phyloP scores from a whole-genome alignment of 139 green algal genomes.

The Bryopsis sp. region DNA sequence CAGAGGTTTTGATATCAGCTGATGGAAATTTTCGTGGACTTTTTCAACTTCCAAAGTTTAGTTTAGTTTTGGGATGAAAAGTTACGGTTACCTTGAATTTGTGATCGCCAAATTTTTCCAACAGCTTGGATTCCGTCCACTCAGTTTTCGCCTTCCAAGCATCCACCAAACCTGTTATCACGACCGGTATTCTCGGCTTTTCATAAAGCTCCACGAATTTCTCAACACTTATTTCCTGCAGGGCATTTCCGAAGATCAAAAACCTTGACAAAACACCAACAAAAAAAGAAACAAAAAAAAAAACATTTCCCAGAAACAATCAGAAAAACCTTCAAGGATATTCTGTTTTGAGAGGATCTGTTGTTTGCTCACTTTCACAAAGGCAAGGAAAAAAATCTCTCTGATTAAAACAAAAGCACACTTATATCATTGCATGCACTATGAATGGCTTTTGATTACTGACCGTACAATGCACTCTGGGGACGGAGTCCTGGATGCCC shows the following conservation, averaged over 20 bases:
- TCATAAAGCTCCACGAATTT: constrained; percentile 66
- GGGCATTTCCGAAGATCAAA: not conserved
- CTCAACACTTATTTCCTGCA: constrained; percentile 43
- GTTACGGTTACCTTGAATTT: constrained; percentile 82
- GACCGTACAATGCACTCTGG: constrained; percentile 43
- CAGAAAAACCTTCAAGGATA: not conserved
- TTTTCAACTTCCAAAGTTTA: not conserved
- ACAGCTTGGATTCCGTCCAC: constrained; percentile 47
- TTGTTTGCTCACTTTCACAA: not conserved
- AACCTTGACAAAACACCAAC: not conserved
- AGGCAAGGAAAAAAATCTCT: not conserved
- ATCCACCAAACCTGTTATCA: constrained; percentile 60
- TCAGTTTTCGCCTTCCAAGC: constrained; percentile 40
- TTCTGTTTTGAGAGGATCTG: not conserved
- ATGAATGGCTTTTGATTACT: not conserved
- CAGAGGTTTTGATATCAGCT: no score
- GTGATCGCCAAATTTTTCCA: constrained; percentile 42
- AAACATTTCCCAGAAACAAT: not conserved
- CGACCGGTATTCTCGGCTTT: constrained; percentile 44
- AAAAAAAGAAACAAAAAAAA: not conserved
- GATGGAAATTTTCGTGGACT: no score
- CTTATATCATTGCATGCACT: not conserved
- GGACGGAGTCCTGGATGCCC: constrained; percentile 41
- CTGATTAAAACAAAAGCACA: not conserved
- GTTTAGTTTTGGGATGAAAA: not conserved